phyloP scores from a whole-genome alignment of 2,329 filamentous ascomycete genomes.

The Graphilbum fragrans region DNA sequence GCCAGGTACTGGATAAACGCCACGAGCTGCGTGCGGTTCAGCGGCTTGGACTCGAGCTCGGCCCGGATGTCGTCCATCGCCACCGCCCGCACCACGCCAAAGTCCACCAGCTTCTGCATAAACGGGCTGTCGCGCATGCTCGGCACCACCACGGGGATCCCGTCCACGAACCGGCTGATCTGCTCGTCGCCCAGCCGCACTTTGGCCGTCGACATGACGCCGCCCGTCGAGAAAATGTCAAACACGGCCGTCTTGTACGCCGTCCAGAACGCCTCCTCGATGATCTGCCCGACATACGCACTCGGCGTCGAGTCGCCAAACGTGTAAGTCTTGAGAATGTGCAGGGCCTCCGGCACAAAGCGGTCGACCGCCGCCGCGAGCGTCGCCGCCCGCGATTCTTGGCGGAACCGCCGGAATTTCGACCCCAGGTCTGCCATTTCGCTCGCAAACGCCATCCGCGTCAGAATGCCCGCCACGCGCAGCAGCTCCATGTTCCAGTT shows the following conservation, averaged over 20 bases:
- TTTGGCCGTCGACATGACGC: conserved; percentile 71
- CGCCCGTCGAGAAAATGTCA: conserved; percentile 78
- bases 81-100: conserved; percentile 76
- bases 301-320: conserved; percentile 87
- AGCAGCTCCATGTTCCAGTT: conserved; percentile 95
- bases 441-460: conserved; percentile 73
- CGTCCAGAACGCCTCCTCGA: conserved; percentile 95
- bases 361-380: conserved; percentile 46
- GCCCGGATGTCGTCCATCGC: conserved; percentile 76
- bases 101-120: conserved; percentile 68
- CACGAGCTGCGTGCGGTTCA: conserved; percentile 64
- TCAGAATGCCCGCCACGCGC: conserved; percentile 78
- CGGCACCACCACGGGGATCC: conserved; percentile 75
- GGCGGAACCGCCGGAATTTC: conserved; percentile 35
- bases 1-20: conserved; percentile 80
- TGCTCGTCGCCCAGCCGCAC: conserved; percentile 65
- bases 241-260: conserved; percentile 73
- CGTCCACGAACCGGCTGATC: conserved; percentile 63
- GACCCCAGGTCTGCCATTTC: conserved; percentile 70
- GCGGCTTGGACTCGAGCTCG: conserved; percentile 70
- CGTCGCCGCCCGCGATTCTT: conserved; percentile 9
- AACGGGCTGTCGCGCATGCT: conserved; percentile 64
- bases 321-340: conserved; percentile 77
- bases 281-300: conserved; percentile 66
- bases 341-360: conserved; percentile 66